Percentiles rank a stretch among this genome's conserved stretches.
phyloP scores from a whole-genome alignment of 2,329 filamentous ascomycete genomes.

The Colletotrichum lini region DNA sequence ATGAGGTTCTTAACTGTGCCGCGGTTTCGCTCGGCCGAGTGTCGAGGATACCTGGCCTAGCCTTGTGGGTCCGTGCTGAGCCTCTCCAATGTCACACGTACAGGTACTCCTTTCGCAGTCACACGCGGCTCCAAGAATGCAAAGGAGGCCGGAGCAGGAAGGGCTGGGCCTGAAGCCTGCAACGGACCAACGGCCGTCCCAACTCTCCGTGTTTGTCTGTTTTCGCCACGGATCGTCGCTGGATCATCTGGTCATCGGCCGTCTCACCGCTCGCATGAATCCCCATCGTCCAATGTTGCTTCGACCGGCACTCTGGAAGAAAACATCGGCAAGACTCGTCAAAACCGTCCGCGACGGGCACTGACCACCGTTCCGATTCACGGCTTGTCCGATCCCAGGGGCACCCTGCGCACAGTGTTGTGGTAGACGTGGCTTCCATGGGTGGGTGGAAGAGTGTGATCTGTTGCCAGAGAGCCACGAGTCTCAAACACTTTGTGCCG shows the following conservation, averaged over 20 bases:
- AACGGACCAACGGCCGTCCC: slow-evolving; percentile 14
- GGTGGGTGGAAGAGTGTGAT: not conserved
- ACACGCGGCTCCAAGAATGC: not conserved
- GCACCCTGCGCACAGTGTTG: slow-evolving; percentile 13
- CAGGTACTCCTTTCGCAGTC: slow-evolving; percentile 18
- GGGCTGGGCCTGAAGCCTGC: not conserved
- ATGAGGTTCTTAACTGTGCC: not conserved
- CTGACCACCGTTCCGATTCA: slow-evolving; percentile 31
- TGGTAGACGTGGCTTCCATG: slow-evolving; percentile 14
- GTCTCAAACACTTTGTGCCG: slow-evolving; percentile 51
- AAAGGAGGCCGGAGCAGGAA: slow-evolving; percentile 16
- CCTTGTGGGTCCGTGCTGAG: slow-evolving; percentile 34
- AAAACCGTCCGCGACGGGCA: slow-evolving; percentile 36
- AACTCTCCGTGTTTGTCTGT: slow-evolving; percentile 11
- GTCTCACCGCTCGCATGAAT: slow-evolving; percentile 34
- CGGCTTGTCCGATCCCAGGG: slow-evolving; percentile 38
- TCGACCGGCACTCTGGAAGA: slow-evolving; percentile 9
- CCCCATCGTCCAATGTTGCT: slow-evolving; percentile 30
- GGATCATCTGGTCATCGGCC: slow-evolving; percentile 34
- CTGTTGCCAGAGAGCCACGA: slow-evolving; percentile 45
- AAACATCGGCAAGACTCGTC: slow-evolving; percentile 20
- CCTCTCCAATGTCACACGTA: not conserved
- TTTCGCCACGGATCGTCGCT: slow-evolving; percentile 25
- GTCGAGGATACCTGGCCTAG: slow-evolving; percentile 15
- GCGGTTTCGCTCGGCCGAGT: slow-evolving; percentile 13